Percentiles rank a stretch among this genome's conserved stretches.
phyloP scores from a whole-genome alignment of 2,329 filamentous ascomycete genomes.

The Aspergillus versicolor region DNA sequence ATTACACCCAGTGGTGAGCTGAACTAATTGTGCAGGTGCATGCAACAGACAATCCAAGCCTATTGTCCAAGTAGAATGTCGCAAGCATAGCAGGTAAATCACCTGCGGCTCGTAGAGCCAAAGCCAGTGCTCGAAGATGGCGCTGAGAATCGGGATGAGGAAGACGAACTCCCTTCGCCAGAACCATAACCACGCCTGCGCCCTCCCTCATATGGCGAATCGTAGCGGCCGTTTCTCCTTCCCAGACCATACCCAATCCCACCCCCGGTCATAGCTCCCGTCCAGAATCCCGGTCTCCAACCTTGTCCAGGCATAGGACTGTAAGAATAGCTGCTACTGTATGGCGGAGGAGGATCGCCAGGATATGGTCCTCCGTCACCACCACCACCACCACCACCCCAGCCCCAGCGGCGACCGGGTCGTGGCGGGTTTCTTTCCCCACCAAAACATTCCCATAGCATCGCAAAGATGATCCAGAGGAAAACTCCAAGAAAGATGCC shows the following conservation, averaged over 20 bases:
- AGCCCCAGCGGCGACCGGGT: conserved; percentile 35
- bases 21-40: background rate
- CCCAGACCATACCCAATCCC: conserved; percentile 45
- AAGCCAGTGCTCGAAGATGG: conserved; percentile 43
- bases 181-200: conserved; percentile 22
- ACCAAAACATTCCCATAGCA: conserved; percentile 27
- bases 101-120: conserved; percentile 45
- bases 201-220: conserved; percentile 18
- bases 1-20: conserved; percentile 1
- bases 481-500: conserved; percentile 31
- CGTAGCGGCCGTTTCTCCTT: conserved; percentile 22
- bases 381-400: conserved; percentile 30
- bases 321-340: conserved; percentile 2
- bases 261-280: conserved; percentile 43
- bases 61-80: background rate
- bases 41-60: background rate
- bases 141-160: conserved; percentile 33
- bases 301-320: conserved; percentile 20
- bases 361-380: conserved; percentile 26
- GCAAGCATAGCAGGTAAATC: conserved; percentile 3
- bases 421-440: conserved; percentile 23
- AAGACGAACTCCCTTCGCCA: conserved; percentile 36
- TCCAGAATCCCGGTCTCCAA: conserved; percentile 51
- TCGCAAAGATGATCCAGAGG: conserved; percentile 27
- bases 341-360: conserved; percentile 7